Conservation (phyloP, 306 rosid species). For the Sindora glabra region DNA sequence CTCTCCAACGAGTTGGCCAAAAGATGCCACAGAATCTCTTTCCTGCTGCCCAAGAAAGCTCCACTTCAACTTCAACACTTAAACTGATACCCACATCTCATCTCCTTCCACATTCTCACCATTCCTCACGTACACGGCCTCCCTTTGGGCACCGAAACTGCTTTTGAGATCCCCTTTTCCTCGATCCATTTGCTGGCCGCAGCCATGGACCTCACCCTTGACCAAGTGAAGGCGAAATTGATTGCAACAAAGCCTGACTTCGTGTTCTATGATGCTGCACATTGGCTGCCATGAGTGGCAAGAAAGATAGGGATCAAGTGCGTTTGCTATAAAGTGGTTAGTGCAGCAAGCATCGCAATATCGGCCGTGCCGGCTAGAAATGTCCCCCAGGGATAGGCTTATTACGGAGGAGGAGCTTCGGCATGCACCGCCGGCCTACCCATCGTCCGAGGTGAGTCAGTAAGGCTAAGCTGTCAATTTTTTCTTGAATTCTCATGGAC, state of each 20-base stretch:
- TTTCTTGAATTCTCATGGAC: too few relatives aligned
- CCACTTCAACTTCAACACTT: conserved; percentile 12
- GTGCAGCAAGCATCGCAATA: conserved; percentile 24
- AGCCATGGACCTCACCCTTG: conserved; percentile 29
- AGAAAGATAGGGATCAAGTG: conserved; percentile 15
- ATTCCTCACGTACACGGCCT: conserved; percentile 36
- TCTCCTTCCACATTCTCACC: conserved; percentile 18
- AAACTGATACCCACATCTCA: conserved; percentile 26
- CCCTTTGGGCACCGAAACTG: conserved; percentile 31
- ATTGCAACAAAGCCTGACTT: conserved; percentile 12
- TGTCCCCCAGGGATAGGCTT: conserved; percentile 7
- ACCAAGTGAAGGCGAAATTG: conserved; percentile 11
- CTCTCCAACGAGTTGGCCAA: conserved; percentile 45
- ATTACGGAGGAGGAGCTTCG: conserved; percentile 31
- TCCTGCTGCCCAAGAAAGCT: conserved; percentile 32
- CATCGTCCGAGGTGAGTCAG: too few relatives aligned
- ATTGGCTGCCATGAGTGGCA: conserved; percentile 32
- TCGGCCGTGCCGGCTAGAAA: conserved; percentile 18
- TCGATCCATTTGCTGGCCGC: neutral
- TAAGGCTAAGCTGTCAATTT: too few relatives aligned
- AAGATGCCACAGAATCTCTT: conserved; percentile 27
- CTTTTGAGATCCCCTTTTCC: conserved; percentile 29
- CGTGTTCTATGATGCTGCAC: conserved; percentile 32
- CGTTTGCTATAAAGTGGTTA: conserved; percentile 28
- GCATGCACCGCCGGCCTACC: conserved; percentile 39